Evolutionary conservation across 2,329 filamentous ascomycete genomes (phyloP).

Genomic region (Coniochaeta hoffmannii): DNA sequence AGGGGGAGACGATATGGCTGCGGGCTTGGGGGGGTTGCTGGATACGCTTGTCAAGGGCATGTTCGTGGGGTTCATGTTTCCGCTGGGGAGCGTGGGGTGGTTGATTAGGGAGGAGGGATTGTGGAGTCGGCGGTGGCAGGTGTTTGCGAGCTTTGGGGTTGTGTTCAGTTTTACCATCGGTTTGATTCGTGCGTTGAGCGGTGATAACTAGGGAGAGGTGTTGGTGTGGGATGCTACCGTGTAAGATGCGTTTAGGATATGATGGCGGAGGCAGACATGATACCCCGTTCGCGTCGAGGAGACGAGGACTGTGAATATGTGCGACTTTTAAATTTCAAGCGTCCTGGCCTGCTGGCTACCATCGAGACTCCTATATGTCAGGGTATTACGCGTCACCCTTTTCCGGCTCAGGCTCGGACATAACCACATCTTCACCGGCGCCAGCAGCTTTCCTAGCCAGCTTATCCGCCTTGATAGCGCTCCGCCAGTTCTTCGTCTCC

Average conservation of each 20-base stretch:
- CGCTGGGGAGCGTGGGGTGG: conserved; percentile 79
- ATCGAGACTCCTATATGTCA: not conserved
- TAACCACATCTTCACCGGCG: not conserved
- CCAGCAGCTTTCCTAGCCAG: conserved; percentile 9
- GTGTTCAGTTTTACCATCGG: conserved; percentile 73
- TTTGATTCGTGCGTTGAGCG: conserved; percentile 45
- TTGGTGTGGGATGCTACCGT: not conserved
- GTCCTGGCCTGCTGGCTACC: too few relatives aligned
- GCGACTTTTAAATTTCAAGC: too few relatives aligned
- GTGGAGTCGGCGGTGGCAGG: conserved; percentile 74
- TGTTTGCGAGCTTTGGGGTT: conserved; percentile 82
- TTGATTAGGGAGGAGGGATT: conserved; percentile 79
- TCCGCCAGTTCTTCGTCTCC: conserved; percentile 26
- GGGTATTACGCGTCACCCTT: not conserved
- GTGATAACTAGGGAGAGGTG: conserved; percentile 17
- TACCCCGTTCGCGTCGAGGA: not conserved
- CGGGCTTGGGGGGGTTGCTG: conserved; percentile 49
- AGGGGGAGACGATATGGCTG: conserved; percentile 34
- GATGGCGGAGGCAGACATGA: not conserved
- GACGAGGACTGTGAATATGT: not conserved
- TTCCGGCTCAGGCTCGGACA: not conserved
- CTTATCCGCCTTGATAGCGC: conserved; percentile 19
- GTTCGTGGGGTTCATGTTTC: conserved; percentile 91
- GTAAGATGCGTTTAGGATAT: not conserved
- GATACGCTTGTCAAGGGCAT: conserved; percentile 87